Evolutionary conservation across 2,329 filamentous ascomycete species (phyloP).

Genomic region (Podosphaera xanthii): DNA sequence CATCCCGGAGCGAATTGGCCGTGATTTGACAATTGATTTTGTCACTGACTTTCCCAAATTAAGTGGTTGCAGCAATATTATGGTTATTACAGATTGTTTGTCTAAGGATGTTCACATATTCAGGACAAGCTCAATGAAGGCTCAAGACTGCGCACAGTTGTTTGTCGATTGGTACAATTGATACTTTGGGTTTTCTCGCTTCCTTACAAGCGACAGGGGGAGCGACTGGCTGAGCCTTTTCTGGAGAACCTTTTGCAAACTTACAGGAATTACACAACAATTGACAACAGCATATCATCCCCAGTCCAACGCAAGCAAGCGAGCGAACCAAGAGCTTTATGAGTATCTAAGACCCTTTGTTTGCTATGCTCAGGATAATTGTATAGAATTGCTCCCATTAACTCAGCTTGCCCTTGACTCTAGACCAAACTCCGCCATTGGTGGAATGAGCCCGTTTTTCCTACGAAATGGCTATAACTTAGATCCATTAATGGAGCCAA

Average conservation of each 20-base stretch:
- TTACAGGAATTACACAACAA: too few relatives aligned
- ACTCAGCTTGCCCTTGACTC: too few relatives aligned
- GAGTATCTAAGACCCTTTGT: background rate
- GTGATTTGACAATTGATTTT: background rate
- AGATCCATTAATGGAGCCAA: too few relatives aligned
- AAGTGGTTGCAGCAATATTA: background rate
- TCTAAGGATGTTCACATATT: background rate
- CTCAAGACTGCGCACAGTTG: background rate
- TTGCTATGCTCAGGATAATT: background rate
- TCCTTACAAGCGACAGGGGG: background rate
- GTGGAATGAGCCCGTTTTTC: too few relatives aligned
- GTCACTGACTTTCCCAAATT: background rate
- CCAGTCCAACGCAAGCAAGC: background rate
- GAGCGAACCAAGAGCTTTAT: background rate
- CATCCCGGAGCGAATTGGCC: background rate
- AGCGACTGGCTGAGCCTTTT: background rate
- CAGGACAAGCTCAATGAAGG: background rate
- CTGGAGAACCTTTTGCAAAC: background rate
- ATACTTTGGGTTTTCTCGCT: background rate
- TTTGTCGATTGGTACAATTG: background rate
- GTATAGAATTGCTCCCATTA: background rate
- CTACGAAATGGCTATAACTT: too few relatives aligned
- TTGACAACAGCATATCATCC: too few relatives aligned
- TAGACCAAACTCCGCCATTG: too few relatives aligned
- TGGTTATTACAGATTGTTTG: background rate